A percentile compares a stretch with the other conserved stretches of the same genome.
These are phyloP conservation scores for Boletus vermiculosoides DNA, from an alignment of 768 basidiomycete genomes.

Conservation along the genomic window DNA sequence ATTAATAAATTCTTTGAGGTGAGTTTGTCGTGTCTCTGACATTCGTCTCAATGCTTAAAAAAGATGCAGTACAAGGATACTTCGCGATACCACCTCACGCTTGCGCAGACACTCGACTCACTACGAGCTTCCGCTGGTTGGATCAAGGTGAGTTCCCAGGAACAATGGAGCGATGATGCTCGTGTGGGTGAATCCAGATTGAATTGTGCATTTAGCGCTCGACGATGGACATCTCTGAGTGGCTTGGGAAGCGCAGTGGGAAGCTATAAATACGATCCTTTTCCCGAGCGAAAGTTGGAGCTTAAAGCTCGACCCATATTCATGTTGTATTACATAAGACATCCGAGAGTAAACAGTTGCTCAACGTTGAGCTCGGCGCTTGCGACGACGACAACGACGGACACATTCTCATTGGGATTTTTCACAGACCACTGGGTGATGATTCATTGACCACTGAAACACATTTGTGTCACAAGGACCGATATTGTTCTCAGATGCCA, in stretches of 20 bases:
- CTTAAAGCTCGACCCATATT: neutral
- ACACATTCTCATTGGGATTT: neutral
- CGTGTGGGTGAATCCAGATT: neutral
- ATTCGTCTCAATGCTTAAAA: neutral
- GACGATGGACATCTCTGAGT: conserved; percentile 51
- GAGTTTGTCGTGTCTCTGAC: conserved; percentile 14
- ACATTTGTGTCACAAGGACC: neutral
- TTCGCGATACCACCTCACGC: conserved; percentile 61
- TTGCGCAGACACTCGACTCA: conserved; percentile 68
- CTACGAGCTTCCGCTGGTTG: conserved; percentile 60
- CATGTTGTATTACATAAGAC: conserved; percentile 17
- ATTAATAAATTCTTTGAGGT: conserved; percentile 77
- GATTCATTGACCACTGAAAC: conserved; percentile 11
- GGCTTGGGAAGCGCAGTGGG: conserved; percentile 39
- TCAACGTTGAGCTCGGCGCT: neutral
- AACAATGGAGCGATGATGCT: neutral
- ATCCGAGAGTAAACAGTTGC: neutral
- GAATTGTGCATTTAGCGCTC: conserved; percentile 45
- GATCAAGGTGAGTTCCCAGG: conserved; percentile 50
- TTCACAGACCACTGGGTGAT: conserved; percentile 10
- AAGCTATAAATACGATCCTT: neutral
- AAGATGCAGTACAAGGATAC: conserved; percentile 57
- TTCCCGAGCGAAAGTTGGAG: neutral
- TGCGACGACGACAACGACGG: conserved; percentile 15
- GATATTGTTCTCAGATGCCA: conserved; percentile 22